These are phyloP conservation scores for Nicotiana tomentosiformis DNA, from an alignment of 257 asterid genomes.

Conservation along the genomic window DNA sequence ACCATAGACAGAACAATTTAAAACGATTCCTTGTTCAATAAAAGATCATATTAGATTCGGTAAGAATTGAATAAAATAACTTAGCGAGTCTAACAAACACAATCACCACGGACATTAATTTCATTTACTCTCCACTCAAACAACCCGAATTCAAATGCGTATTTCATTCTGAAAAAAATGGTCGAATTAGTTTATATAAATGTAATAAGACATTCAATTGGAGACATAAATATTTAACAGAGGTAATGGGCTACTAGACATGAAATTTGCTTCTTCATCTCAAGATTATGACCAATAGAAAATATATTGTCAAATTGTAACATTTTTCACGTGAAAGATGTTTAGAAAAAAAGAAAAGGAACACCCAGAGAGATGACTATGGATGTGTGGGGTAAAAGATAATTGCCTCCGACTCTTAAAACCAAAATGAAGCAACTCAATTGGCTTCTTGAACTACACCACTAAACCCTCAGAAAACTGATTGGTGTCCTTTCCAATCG, in stretches of 20 bases:
- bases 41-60: not conserved
- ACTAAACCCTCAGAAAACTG: no score
- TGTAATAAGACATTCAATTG: not conserved
- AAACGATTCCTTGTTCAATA: not conserved
- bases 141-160: not conserved
- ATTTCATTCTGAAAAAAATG: not conserved
- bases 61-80: not conserved
- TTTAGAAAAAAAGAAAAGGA: not conserved
- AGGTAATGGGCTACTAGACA: not conserved
- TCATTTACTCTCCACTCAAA: no score
- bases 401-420: no score
- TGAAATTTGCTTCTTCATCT: not conserved
- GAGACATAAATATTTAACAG: not conserved
- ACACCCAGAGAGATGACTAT: not conserved
- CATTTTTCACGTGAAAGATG: not conserved
- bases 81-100: not conserved
- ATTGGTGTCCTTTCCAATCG: no score
- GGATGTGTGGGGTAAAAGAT: no score
- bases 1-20: not conserved
- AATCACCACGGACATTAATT: not conserved
- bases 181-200: not conserved
- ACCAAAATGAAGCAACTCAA: no score
- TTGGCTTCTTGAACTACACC: no score
- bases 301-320: not conserved
- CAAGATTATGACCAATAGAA: not conserved